Evolutionary conservation across 768 basidiomycete species (phyloP).

Genomic region (Tremella fuciformis): DNA sequence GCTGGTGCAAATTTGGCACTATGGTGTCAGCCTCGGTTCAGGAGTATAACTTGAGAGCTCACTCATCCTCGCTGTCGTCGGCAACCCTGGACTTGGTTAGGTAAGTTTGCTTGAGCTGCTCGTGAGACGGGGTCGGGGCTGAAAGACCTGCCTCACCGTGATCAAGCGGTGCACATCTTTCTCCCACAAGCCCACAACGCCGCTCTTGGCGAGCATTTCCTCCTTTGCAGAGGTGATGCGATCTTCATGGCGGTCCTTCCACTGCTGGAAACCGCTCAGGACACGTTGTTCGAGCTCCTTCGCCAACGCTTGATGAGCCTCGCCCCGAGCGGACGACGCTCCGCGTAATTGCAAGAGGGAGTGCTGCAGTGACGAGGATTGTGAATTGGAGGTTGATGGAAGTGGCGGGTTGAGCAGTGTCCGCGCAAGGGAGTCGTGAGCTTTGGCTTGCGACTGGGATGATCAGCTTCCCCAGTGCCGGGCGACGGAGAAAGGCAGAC

Average conservation of each 20-base stretch:
- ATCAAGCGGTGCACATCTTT: slow-evolving; percentile 42
- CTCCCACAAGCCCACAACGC: slow-evolving; percentile 60
- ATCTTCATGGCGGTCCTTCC: slow-evolving; percentile 72
- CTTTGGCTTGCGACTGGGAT: slow-evolving; percentile 66
- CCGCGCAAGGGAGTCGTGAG: slow-evolving; percentile 64
- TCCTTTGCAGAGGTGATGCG: slow-evolving; percentile 62
- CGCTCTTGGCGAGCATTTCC: slow-evolving; percentile 69
- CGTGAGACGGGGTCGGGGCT: background rate
- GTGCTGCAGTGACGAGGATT: slow-evolving; percentile 48
- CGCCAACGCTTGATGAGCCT: slow-evolving; percentile 67
- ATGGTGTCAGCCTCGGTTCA: slow-evolving; percentile 1
- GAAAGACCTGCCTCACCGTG: slow-evolving; percentile 18
- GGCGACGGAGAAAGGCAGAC: slow-evolving; percentile 30
- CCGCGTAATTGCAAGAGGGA: slow-evolving; percentile 46
- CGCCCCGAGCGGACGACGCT: slow-evolving; percentile 60
- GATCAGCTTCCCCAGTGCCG: background rate
- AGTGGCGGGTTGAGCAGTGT: slow-evolving; percentile 59
- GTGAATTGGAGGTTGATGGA: slow-evolving; percentile 37
- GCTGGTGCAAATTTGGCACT: slow-evolving; percentile 86
- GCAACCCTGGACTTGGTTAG: slow-evolving; percentile 73
- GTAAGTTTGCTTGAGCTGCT: slow-evolving; percentile 70
- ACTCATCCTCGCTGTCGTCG: slow-evolving; percentile 94
- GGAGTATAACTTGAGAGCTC: slow-evolving; percentile 46
- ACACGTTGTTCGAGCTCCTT: slow-evolving; percentile 73
- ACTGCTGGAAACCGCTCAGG: slow-evolving; percentile 73